Evolutionary conservation across 768 basidiomycete species (phyloP), one percentile per base, ranked within the genome.

Genomic region (Calvatia gigantea): DNA sequence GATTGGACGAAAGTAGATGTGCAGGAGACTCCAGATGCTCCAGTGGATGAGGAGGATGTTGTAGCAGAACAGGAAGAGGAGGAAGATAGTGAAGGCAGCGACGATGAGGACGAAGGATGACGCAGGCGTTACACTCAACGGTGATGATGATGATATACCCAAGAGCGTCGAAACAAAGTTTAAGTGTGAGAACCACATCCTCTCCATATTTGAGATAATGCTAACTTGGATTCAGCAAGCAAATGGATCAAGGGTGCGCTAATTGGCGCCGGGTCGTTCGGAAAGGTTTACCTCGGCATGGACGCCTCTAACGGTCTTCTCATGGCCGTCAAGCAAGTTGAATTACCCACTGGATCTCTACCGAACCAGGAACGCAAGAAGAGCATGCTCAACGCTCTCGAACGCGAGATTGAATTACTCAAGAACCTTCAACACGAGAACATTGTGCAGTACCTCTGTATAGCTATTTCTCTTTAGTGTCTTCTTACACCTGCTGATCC

Each of bases 251-350:
- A 95, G 63, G 94, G 94, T 45, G 94, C 94, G 8, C 81, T 97
- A 62, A 96, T 97, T 60, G 94, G 95, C 58, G 89, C 93, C 42
- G 94, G 93, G 3, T 96, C 94, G 0, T 96, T 96, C 65, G 94
- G 94, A 49, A 92, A 93, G 65, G 94, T 97, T 35, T 97, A 93
- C 70, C 84, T 97, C 8, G 94, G 93, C 31, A 94, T 97, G 92
- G 94, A 95, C 69, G 91, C 93, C 0, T 81, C 89, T 17, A 89
- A 80, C 47, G 94, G 94, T 23, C 74, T 94, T 19, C 78, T 98
- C 59, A 97, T 98, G 94, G 94, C 94, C 35, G 94, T 98, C 60
- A 98, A 98, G 73, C 94, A 98, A 77, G 94, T 98, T 41, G 91
- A 95, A 65, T 80, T 98, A 27, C 90, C 93, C 0, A 88, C 86